A percentile compares a stretch with the other conserved stretches of the same genome.
Evolutionary conservation across 495 filamentous ascomycete species (phyloP).

Genomic region (Lentithecium fluviatile): DNA sequence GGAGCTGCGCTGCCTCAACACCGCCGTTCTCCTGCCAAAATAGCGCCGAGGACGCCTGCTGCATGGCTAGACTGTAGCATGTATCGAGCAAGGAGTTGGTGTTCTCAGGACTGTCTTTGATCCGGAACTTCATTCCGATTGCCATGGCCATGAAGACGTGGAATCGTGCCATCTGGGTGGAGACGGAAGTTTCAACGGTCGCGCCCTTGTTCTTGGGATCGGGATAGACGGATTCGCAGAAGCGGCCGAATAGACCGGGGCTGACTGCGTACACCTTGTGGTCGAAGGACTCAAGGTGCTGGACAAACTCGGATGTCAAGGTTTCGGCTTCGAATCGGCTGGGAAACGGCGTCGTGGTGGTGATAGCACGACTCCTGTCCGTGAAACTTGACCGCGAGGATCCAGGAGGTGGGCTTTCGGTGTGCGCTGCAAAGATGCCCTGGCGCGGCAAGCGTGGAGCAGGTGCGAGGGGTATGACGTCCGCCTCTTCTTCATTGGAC

Average conservation of each 20-base stretch:
- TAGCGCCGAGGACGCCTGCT: slow-evolving; percentile 12
- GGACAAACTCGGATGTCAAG: slow-evolving; percentile 19
- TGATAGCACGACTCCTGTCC: slow-evolving; percentile 20
- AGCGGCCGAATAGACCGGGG: slow-evolving; percentile 6
- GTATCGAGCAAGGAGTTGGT: slow-evolving; percentile 24
- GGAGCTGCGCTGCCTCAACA: slow-evolving; percentile 22
- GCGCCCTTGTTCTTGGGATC: slow-evolving; percentile 1
- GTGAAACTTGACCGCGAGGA: slow-evolving; percentile 12
- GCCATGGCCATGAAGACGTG: slow-evolving; percentile 32
- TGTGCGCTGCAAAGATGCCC: slow-evolving; percentile 19
- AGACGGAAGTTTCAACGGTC: slow-evolving; percentile 9
- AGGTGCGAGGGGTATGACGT: slow-evolving; percentile 13
- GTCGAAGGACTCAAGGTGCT: slow-evolving; percentile 19
- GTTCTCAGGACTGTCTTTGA: slow-evolving; percentile 10
- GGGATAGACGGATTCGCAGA: slow-evolving; percentile 27
- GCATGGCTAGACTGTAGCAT: slow-evolving; percentile 29
- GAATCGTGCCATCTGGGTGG: slow-evolving; percentile 26
- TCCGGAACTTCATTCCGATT: slow-evolving; percentile 29
- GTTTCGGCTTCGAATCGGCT: slow-evolving; percentile 32
- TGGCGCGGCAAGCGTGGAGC: slow-evolving; percentile 18
- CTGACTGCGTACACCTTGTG: slow-evolving; percentile 13
- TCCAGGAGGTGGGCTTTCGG: slow-evolving; percentile 16
- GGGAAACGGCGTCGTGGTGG: slow-evolving; percentile 15
- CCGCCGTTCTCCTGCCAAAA: slow-evolving; percentile 29
- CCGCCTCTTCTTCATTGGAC: slow-evolving; percentile 2